Base-by-base conservation (phyloP, 202 grass and related monocot genomes). In the Dendrocalamus latiflorus region DNA sequence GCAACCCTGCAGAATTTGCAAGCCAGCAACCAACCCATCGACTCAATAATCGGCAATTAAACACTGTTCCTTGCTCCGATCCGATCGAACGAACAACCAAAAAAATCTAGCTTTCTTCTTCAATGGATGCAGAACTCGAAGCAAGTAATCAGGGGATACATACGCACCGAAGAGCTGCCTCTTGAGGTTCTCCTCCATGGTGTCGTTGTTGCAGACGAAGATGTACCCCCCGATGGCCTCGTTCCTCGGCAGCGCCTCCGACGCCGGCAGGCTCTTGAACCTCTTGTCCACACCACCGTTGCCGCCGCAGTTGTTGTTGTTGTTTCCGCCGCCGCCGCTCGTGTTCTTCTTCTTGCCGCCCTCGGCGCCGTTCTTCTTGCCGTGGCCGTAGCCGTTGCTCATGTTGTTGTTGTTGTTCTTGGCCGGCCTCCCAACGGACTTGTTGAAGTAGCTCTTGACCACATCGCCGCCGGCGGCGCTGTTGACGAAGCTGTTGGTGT, bases 181-280 rank as follows among this genome's bases (percentile, higher is more conserved):
- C n/a, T n/a, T n/a, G n/a, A n/a, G n/a, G n/a, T n/a, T n/a, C n/a
- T n/a, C n/a, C n/a, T n/a, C n/a, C n/a, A n/a, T n/a, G n/a, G n/a
- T n/a, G n/a, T n/a, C n/a, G n/a, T 98, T 98, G 86, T 98, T 98
- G 77, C 95, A 98, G 81, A 98, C 95, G 66, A 98, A 98, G 78
- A 98, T 94, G 70, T 98, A 98, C 0, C 95, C 95, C 6, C 95
- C 95, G 62, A 98, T 86, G 11, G 90, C 85, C 82, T 95, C 88
- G 72, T 88, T 84, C 70, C 92, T 44, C 0, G 95, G 95, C 63
- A 98, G 89, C 77, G 90, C 92, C 82, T 98, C 95, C 1, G 90
- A 80, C 49, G 90, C 82, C 53, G 95, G 95, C 82, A 98, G 87
- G 61, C 92, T 91, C 90, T 98, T 98, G 84, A 98, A 98, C 86